Evolutionary conservation across 2,329 filamentous ascomycete species (phyloP), one percentile per base, ranked within the genome.

Genomic region (Colletotrichum aenigma): DNA sequence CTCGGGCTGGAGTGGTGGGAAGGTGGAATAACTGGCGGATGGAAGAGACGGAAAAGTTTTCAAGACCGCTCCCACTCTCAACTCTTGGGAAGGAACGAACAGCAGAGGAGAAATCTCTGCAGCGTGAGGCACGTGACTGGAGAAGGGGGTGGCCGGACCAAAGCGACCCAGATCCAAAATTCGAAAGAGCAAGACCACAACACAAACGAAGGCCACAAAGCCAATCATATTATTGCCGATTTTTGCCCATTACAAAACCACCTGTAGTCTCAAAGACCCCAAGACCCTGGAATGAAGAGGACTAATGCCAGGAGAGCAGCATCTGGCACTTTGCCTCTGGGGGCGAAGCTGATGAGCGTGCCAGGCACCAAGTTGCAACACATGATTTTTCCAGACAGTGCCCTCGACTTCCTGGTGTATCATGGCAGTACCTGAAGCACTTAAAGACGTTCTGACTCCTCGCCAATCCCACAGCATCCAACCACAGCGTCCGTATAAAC

Each of bases 321-420:
- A 21, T 48, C 43, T 13, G n/a, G 43, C 2, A 21, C 2, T 4
- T 21, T 10, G n/a, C 10, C n/a, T 13, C n/a, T 13, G 6, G 3
- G 3, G 12, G 43, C 1, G n/a, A 13, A 48, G 10, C 43, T 1
- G n/a, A 21, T 21, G 43, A 21, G n/a, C 43, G 21, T 48, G 6
- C 43, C n/a, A 48, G 6, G 43, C 43, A 48, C 43, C 6, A 21
- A 13, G 3, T 21, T 48, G n/a, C 6, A 48, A 3, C 0, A 13
- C 6, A 13, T 13, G 2, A 13, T 13, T 21, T n/a, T 4, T 48
- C 5, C 9, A 4, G n/a, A 4, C 10, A 13, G 1, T 0, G 16
- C 6, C 6, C 10, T 9, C 0, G 6, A 0, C 9, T 0, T 13
- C 6, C 10, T 48, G 1, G 10, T 13, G n/a, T 48, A 7, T 0